Conservation (phyloP, 208 protist genomes). For the Naegleria lovaniensis region DNA sequence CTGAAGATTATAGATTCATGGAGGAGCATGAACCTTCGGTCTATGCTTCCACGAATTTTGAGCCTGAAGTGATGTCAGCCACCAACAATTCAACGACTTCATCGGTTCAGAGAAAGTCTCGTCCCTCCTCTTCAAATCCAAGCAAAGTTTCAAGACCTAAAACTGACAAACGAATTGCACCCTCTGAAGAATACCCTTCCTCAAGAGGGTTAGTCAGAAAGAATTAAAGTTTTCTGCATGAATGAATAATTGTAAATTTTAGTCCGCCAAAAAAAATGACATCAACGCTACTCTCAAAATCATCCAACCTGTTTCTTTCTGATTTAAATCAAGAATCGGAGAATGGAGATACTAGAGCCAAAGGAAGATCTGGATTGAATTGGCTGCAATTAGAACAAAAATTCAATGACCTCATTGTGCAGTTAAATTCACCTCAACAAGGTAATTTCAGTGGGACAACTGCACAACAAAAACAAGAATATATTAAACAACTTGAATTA, state of each 20-base stretch:
- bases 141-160: background rate
- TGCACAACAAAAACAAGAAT: background rate
- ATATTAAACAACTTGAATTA: background rate
- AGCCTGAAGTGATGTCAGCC: background rate
- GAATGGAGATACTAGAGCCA: too few relatives aligned
- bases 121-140: background rate
- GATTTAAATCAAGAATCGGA: too few relatives aligned
- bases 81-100: too few relatives aligned
- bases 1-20: constrained; percentile 40
- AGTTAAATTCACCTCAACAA: background rate
- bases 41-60: background rate
- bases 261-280: too few relatives aligned
- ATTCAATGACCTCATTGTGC: background rate
- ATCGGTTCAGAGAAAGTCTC: background rate
- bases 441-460: background rate
- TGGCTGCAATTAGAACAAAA: background rate
- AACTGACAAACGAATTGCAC: background rate
- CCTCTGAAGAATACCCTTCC: background rate
- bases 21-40: background rate
- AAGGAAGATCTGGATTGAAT: background rate
- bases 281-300: too few relatives aligned
- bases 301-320: too few relatives aligned
- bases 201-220: background rate
- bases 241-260: too few relatives aligned
- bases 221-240: too few relatives aligned